Evolutionary conservation across 1,139 yeast species (phyloP), one percentile per base, ranked within the genome.

Genomic region (Lodderomyces orthopsilosis): DNA sequence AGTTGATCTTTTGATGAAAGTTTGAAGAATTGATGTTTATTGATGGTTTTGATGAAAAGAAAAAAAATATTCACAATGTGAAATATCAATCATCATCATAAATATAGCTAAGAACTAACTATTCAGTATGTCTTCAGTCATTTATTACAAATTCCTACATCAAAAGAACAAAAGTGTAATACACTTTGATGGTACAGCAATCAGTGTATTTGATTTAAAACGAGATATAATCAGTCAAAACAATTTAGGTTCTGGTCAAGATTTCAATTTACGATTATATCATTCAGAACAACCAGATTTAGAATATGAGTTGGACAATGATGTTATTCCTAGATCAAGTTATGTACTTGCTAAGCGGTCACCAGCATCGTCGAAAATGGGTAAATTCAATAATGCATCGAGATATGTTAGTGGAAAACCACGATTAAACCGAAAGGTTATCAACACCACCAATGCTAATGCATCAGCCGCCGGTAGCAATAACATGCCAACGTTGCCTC

Each of bases 111-210:
- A n/a, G n/a, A n/a, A n/a, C n/a, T n/a, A 14, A 8, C 32, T 15
- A 4, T 8, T 8, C 4, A 10, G n/a, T 42, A 93, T 93, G 98
- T 85, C 95, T 14, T 88, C 96, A 18, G 88, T 91, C 9, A 86
- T 93, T 22, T 93, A 89, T 61, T 93, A 93, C 62, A 78, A 82
- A 61, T 93, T 93, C 65, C 71, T 82, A 50, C 94, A 96, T 36
- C 97, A 91, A 61, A 85, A 83, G 61, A 83, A 79, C 42, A 83
- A 87, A 38, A 81, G 88, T 1, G 79, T 95, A 38, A 81, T 93
- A 38, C 79, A 85, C 42, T 94, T 93, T 61, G 98, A 94, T 63
- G 98, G 98, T 23, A 91, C 98, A 0, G 97, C 98, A 27, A 81
- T 94, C 43, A 87, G 95, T 9, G 96, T 91, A 10, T 93, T 91